Conservation (phyloP, 352 stramenopile genomes). For the Phytophthora brassicae region DNA sequence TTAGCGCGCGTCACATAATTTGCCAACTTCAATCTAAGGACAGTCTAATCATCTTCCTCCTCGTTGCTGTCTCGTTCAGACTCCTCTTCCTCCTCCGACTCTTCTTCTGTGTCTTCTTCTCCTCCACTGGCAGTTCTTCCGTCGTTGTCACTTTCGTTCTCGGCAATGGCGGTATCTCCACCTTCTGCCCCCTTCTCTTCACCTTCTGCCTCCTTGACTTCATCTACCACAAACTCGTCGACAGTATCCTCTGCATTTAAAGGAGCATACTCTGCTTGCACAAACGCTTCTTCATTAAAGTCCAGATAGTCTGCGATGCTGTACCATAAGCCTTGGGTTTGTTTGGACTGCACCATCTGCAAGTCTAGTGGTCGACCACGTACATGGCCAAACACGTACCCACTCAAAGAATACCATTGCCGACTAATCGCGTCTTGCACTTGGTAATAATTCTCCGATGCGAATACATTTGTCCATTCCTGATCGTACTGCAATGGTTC, state of each 20-base stretch:
- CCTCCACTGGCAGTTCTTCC: slow-evolving; percentile 26
- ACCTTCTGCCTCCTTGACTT: slow-evolving; percentile 13
- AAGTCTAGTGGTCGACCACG: slow-evolving; percentile 48
- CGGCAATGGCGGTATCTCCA: slow-evolving; percentile 2
- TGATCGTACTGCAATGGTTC: slow-evolving; percentile 24
- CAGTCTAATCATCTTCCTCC: slow-evolving; percentile 7
- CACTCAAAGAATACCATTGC: slow-evolving; percentile 72
- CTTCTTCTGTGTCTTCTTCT: slow-evolving; percentile 28
- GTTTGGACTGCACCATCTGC: slow-evolving; percentile 19
- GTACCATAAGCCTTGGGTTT: slow-evolving; percentile 42
- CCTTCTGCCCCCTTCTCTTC: slow-evolving; percentile 16
- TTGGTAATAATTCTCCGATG: slow-evolving; percentile 59
- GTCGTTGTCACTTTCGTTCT: slow-evolving; percentile 10
- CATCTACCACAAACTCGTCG: background rate
- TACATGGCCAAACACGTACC: slow-evolving; percentile 61
- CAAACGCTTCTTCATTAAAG: slow-evolving; percentile 42
- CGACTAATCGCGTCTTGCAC: slow-evolving; percentile 55
- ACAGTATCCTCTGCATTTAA: background rate
- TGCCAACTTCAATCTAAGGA: slow-evolving; percentile 5
- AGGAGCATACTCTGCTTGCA: slow-evolving; percentile 9
- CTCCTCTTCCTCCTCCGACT: slow-evolving; percentile 8
- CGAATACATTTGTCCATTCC: slow-evolving; percentile 67
- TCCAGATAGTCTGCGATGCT: slow-evolving; percentile 66
- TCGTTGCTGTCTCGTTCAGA: slow-evolving; percentile 12
- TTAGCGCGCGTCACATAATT: slow-evolving; percentile 8